A percentile compares a stretch with the other conserved stretches of the same genome.
Evolutionary conservation across 1,284 basidiomycete species (phyloP).

Genomic region (Boletus nobilissimus): DNA sequence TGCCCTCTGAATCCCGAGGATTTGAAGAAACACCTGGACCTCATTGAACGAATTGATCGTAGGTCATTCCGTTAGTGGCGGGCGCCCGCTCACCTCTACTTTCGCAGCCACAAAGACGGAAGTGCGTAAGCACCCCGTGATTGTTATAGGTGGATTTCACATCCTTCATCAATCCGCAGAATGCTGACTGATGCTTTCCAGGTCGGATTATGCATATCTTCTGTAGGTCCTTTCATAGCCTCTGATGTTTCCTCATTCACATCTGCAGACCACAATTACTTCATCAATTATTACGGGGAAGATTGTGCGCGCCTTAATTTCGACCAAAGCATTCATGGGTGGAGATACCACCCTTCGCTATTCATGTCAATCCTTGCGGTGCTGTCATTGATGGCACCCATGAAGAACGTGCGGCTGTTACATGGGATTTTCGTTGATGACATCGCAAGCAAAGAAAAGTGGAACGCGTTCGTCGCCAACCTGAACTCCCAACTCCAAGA

Average conservation of each 20-base stretch:
- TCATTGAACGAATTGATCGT: constrained; percentile 43
- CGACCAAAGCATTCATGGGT: constrained; percentile 55
- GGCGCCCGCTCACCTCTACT: not conserved
- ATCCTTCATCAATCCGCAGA: not conserved
- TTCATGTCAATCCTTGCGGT: constrained; percentile 50
- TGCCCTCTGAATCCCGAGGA: constrained; percentile 38
- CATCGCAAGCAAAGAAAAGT: constrained; percentile 41
- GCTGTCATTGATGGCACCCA: constrained; percentile 57
- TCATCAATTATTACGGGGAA: constrained; percentile 64
- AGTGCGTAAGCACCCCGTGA: constrained; percentile 38
- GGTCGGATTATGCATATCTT: constrained; percentile 61
- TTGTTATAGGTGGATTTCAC: constrained; percentile 51
- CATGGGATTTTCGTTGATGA: constrained; percentile 55
- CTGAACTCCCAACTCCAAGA: constrained; percentile 49
- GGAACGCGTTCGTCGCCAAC: constrained; percentile 48
- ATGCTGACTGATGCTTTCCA: constrained; percentile 31
- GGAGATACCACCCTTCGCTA: constrained; percentile 42
- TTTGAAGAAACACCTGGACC: constrained; percentile 33
- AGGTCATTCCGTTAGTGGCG: constrained; percentile 6
- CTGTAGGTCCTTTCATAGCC: constrained; percentile 44
- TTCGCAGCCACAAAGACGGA: constrained; percentile 25
- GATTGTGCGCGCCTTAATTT: constrained; percentile 59
- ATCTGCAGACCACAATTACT: constrained; percentile 51
- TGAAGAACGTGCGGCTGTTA: constrained; percentile 54
- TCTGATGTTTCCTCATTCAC: not conserved